phyloP scores from a whole-genome alignment of 1,139 yeast species.

The Yamadazyma membranifaciens region DNA sequence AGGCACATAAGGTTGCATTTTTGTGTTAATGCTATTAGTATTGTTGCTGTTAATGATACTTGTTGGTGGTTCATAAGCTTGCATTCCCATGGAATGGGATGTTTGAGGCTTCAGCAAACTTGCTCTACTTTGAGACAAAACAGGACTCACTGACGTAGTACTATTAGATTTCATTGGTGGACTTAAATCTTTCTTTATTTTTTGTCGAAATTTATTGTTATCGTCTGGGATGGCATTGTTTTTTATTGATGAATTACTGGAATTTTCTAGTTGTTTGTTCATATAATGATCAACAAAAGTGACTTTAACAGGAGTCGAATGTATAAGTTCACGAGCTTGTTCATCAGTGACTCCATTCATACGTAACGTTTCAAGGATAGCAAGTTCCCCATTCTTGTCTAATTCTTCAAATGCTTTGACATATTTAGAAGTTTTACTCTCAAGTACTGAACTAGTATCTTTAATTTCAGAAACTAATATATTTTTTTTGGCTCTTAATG shows the following conservation, averaged over 20 bases:
- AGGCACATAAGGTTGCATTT: slow-evolving; percentile 6
- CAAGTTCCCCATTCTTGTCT: slow-evolving; percentile 38
- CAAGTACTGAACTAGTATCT: slow-evolving; percentile 53
- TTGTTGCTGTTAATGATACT: background rate
- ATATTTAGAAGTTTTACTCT: slow-evolving; percentile 47
- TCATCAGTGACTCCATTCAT: slow-evolving; percentile 23
- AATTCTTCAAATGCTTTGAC: slow-evolving; percentile 40
- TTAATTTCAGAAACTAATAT: slow-evolving; percentile 42
- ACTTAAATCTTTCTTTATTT: background rate
- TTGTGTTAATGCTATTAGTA: background rate
- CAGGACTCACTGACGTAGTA: background rate
- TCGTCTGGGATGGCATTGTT: background rate
- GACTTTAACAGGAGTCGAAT: slow-evolving; percentile 28
- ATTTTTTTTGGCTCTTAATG: slow-evolving; percentile 36
- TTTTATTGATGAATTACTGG: background rate
- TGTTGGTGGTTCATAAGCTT: background rate
- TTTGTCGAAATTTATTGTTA: background rate
- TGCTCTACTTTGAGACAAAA: background rate
- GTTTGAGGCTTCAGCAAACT: background rate
- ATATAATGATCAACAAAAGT: slow-evolving; percentile 24
- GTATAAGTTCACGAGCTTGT: slow-evolving; percentile 21
- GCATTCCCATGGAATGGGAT: background rate
- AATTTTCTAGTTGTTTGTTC: background rate
- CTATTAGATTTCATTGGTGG: background rate
- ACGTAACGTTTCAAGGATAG: slow-evolving; percentile 26